Evolutionary conservation across 2,329 filamentous ascomycete genomes (phyloP), one percentile per base, ranked within the genome.

Genomic region (Ceratocystis alfenasii): DNA sequence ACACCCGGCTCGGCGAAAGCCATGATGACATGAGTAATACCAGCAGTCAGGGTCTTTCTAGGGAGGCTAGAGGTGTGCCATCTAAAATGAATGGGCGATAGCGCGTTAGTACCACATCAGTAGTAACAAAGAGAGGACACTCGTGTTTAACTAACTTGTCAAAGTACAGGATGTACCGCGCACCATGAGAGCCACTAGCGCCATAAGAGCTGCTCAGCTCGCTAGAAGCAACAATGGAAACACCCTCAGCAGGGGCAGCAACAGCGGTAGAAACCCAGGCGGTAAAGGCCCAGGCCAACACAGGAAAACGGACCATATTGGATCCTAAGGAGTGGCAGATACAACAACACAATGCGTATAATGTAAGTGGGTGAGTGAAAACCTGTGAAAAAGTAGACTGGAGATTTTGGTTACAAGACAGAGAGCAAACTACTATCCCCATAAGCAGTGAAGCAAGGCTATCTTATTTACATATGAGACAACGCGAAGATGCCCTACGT

Each of bases 51-150:
- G 28, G 28, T 28, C 4, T 28, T 28, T 5, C 5, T 1, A 28
- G 28, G 28, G 3, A 28, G 28, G 3, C 5, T 28, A 28, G 3
- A 4, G 3, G 28, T 28, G 28, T 28, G 28, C 28, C 28, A 28
- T 28, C 28, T 28, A 5, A 28, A 28, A 28, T 5, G 28, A 5
- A 28, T 28, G 28, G 28, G 5, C 3, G 28, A 28, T 28, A 28
- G 28, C 28, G 3, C 3, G 28, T 28, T 28, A 28, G 28, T 1
- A 28, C 28, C 28, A 4, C 28, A 28, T 28, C 3, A 1, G 3
- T 1, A 28, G 28, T 28, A 28, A 28, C 10, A 76, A 74, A 0
- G 83, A 80, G n/a, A 3, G 8, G 33, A 2, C 2, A 8, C 6
- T n/a, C 17, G 46, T 8, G 15, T 17, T 15, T 17, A 15, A 33